Base-by-base conservation (phyloP, 148 eudicot species). In the Cornus kousa region DNA sequence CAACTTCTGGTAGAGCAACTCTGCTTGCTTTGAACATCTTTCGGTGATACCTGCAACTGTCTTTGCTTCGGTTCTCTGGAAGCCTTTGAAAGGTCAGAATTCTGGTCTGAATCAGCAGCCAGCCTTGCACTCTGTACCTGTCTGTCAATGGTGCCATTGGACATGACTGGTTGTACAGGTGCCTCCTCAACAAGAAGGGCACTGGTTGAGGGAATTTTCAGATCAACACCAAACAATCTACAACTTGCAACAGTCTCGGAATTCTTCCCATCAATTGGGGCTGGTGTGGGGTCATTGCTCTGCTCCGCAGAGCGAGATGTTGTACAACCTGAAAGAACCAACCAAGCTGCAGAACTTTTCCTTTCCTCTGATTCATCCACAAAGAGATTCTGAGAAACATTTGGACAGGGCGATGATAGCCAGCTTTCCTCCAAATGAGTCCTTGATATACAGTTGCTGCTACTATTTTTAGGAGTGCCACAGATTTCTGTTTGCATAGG, bases 191-290 rank as follows among this genome's bases (percentile, higher is more conserved):
- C 11, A 64, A 67, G 48, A 9, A 68, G 73, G 20, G 87, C 80
- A 60, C 17, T 17, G 4, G 1, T 16, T 13, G 59, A 53, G 17
- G 59, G 59, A 53, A 79, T 82, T 83, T 81, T 88, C 69, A 96
- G 73, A 83, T 94, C 93, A 35, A 96, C 82, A 43, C 99, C 99
- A 89, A 96, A 96, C 83, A 96, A 75, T 35, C 95, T 85, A 73
- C 87, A 92, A 59, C 85, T 84, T 20, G 91, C 39, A 70, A 78
- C 78, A 39, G 84, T 59, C 74, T 86, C 89, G 1, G 77, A 14
- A 75, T 87, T 87, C 78, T 77, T 89, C 72, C 60, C 84, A 72
- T 79, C 88, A 75, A 16, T 67, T 43, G 40, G 75, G 2, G 83
- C 66, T 32, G 79, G 60, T 57, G 67, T 16, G 4, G 70, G 17